These are phyloP conservation scores for Acanthamoeba castellanii DNA, from an alignment of 208 protist species.

Conservation along the genomic window DNA sequence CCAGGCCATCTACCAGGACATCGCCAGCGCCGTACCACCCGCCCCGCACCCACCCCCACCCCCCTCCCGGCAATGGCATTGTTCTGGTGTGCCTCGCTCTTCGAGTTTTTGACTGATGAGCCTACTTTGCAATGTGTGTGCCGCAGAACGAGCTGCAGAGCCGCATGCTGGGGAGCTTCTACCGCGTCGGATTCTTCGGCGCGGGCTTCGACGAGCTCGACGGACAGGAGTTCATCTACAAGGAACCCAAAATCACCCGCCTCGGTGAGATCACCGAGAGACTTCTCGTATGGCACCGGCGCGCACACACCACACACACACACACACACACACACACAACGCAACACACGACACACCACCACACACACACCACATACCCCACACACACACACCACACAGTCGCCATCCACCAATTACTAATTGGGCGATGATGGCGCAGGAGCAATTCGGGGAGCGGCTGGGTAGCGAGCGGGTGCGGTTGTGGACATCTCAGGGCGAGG, in stretches of 20 bases:
- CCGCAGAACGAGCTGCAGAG: slow-evolving; percentile 66
- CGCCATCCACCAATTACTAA: too few species aligned
- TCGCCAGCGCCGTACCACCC: slow-evolving; percentile 59
- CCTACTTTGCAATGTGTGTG: background rate
- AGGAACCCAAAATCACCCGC: slow-evolving; percentile 85
- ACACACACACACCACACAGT: too few species aligned
- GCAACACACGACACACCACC: background rate
- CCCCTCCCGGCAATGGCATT: background rate
- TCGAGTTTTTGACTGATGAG: too few species aligned
- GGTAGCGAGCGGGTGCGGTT: background rate
- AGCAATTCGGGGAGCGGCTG: background rate
- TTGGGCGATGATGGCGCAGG: background rate
- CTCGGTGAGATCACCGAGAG: slow-evolving; percentile 79
- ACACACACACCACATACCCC: too few species aligned
- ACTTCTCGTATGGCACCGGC: slow-evolving; percentile 11
- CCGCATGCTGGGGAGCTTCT: slow-evolving; percentile 84
- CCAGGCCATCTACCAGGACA: slow-evolving; percentile 80
- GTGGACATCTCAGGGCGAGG: background rate
- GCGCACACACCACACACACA: background rate
- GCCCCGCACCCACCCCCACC: background rate
- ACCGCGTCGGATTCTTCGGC: slow-evolving; percentile 86
- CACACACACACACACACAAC: background rate
- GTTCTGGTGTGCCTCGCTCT: too few species aligned
- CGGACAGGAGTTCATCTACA: slow-evolving; percentile 86
- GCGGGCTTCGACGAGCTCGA: slow-evolving; percentile 77